Percentiles rank a stretch among this genome's conserved stretches.
Evolutionary conservation across 192 early-diverging fungal genomes (phyloP).

Genomic region (Coemansia sp.): DNA sequence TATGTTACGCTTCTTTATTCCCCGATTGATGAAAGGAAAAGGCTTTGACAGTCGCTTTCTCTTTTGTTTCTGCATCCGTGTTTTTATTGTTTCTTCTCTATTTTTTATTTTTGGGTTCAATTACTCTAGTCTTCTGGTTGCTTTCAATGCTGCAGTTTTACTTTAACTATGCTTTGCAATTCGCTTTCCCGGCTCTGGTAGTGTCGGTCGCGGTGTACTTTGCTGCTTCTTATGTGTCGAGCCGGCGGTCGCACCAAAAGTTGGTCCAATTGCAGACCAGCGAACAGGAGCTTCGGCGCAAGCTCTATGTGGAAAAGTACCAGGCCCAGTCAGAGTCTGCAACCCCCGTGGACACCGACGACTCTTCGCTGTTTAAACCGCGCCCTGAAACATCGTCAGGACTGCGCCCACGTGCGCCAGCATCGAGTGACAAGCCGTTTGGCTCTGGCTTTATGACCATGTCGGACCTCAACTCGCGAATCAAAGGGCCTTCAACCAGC

Average conservation of each 20-base stretch:
- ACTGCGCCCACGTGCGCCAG: slow-evolving; percentile 24
- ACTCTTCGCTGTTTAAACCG: neutral
- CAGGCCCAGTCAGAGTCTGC: neutral
- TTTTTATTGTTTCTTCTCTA: slow-evolving; percentile 1
- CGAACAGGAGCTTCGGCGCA: slow-evolving; percentile 10
- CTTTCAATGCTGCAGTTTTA: slow-evolving; percentile 10
- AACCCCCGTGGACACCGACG: neutral
- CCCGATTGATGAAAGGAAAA: neutral
- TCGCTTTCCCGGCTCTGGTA: slow-evolving; percentile 27
- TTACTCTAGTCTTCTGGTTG: neutral
- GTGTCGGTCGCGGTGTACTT: slow-evolving; percentile 12
- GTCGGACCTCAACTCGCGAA: slow-evolving; percentile 21
- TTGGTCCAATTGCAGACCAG: slow-evolving; percentile 5
- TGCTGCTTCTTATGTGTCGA: neutral
- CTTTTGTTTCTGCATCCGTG: slow-evolving; percentile 5
- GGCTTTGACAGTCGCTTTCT: neutral
- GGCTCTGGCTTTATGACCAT: slow-evolving; percentile 32
- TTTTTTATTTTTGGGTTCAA: slow-evolving; percentile 6
- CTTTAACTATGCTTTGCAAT: slow-evolving; percentile 10
- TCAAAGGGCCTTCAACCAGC: slow-evolving; percentile 13
- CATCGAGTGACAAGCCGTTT: slow-evolving; percentile 17
- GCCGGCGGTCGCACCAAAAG: neutral
- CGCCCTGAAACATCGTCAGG: neutral
- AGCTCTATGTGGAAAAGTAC: slow-evolving; percentile 12
- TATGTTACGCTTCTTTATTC: no score